Percentiles rank a stretch among this genome's conserved stretches.
Evolutionary conservation across 2,329 filamentous ascomycete genomes (phyloP).

Genomic region (Dothistroma septosporum): DNA sequence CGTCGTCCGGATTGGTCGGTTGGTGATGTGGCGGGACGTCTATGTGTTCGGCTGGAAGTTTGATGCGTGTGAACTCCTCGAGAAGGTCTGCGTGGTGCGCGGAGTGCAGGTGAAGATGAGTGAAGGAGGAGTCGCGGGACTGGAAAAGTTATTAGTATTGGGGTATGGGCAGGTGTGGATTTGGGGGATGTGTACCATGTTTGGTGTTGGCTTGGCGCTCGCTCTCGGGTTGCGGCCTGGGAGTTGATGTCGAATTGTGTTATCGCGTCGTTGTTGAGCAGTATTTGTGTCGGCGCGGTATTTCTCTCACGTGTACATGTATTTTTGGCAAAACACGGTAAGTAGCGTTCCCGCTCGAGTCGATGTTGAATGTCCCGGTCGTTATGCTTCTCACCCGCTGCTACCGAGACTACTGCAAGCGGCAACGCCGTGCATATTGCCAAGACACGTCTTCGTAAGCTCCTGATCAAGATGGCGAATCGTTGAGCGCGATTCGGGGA

Average conservation of each 20-base stretch:
- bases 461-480: not conserved
- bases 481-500: not conserved
- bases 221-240: not conserved
- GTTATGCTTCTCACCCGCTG: not conserved
- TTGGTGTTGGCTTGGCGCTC: not conserved
- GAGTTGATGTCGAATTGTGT: not conserved
- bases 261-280: not conserved
- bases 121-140: conserved; percentile 70
- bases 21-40: conserved; percentile 76
- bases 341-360: not conserved
- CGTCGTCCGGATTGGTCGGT: conserved; percentile 77
- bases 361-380: not conserved
- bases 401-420: not conserved
- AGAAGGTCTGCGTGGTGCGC: conserved; percentile 72
- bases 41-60: conserved; percentile 61
- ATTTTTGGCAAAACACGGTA: not conserved
- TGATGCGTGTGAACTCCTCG: conserved; percentile 52
- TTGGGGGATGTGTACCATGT: conserved; percentile 13
- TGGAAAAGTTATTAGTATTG: conserved; percentile 25
- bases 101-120: conserved; percentile 69
- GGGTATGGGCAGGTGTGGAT: not conserved
- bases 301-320: not conserved
- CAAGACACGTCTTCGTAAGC: not conserved
- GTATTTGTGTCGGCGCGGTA: not conserved
- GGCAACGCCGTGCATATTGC: not conserved